Conservation (phyloP, 1,284 basidiomycete species). For the Ustilago hordei region DNA sequence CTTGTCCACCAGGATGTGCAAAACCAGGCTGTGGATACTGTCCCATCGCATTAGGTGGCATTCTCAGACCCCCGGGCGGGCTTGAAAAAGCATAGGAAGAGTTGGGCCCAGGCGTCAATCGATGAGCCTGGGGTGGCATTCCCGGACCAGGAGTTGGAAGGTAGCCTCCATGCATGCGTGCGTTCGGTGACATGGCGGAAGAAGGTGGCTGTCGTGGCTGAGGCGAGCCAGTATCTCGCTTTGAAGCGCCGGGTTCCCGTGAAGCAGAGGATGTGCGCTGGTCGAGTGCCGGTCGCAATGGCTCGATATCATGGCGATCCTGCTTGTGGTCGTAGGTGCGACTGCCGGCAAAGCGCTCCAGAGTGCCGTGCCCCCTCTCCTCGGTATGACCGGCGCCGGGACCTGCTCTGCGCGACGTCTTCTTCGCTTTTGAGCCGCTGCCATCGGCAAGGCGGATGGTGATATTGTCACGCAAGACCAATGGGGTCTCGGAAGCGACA, state of each 20-base stretch:
- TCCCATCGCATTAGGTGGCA: conserved; percentile 15
- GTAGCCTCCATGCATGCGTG: conserved; percentile 23
- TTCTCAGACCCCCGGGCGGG: conserved; percentile 21
- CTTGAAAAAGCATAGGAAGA: conserved; percentile 39
- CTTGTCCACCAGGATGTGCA: conserved; percentile 1
- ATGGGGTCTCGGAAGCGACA: conserved; percentile 23
- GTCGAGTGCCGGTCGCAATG: conserved; percentile 6
- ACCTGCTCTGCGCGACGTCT: conserved; percentile 16
- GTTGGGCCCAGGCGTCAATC: conserved; percentile 25
- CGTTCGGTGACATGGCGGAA: conserved; percentile 32
- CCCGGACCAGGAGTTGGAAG: conserved; percentile 2
- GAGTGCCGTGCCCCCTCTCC: conserved; percentile 32
- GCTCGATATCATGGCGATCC: conserved; percentile 47
- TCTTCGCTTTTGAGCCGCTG: conserved; percentile 41
- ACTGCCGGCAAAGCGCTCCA: conserved; percentile 45
- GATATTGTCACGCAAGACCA: conserved; percentile 46
- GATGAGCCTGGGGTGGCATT: conserved; percentile 34
- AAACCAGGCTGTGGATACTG: conserved; percentile 8
- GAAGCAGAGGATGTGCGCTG: conserved; percentile 7
- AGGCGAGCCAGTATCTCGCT: conserved; percentile 11
- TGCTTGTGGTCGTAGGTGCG: conserved; percentile 40
- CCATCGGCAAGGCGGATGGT: conserved; percentile 47
- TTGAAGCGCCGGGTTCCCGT: neutral
- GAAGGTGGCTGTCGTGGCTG: conserved; percentile 6
- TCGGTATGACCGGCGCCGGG: conserved; percentile 12